phyloP scores from a whole-genome alignment of 495 filamentous ascomycete species.

The Penicillium paradoxum region DNA sequence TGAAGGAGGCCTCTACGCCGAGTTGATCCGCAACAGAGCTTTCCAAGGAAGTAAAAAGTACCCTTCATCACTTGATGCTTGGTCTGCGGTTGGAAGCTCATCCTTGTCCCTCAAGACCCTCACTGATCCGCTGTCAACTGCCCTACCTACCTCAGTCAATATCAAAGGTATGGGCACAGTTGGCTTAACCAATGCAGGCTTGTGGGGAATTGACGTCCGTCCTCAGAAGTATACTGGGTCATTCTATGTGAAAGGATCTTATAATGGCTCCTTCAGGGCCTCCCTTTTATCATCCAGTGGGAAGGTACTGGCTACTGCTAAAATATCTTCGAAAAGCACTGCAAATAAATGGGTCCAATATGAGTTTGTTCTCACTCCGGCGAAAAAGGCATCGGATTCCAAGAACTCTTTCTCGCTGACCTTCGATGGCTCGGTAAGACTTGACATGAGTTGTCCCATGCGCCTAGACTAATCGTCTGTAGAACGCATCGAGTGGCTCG shows the following conservation, averaged over 20 bases:
- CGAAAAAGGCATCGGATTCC: constrained; percentile 44
- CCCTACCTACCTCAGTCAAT: constrained; percentile 56
- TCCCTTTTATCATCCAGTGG: constrained; percentile 28
- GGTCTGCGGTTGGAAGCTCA: constrained; percentile 49
- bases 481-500: constrained; percentile 40
- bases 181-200: constrained; percentile 56
- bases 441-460: not conserved
- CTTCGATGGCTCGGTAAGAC: constrained; percentile 46
- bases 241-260: constrained; percentile 52
- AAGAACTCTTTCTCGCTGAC: constrained; percentile 63
- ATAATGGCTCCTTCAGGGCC: constrained; percentile 26
- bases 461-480: not conserved
- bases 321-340: constrained; percentile 26
- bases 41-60: constrained; percentile 55
- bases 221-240: constrained; percentile 48
- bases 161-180: constrained; percentile 43
- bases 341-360: constrained; percentile 30
- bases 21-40: constrained; percentile 66
- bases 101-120: constrained; percentile 49
- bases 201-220: constrained; percentile 59
- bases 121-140: constrained; percentile 52
- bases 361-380: constrained; percentile 29
- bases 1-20: constrained; percentile 72
- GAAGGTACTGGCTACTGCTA: constrained; percentile 26
- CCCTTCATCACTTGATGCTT: constrained; percentile 46